Conservation (phyloP, 371 early-diverging fungal genomes). For the Lichtheimia hyalospora region DNA sequence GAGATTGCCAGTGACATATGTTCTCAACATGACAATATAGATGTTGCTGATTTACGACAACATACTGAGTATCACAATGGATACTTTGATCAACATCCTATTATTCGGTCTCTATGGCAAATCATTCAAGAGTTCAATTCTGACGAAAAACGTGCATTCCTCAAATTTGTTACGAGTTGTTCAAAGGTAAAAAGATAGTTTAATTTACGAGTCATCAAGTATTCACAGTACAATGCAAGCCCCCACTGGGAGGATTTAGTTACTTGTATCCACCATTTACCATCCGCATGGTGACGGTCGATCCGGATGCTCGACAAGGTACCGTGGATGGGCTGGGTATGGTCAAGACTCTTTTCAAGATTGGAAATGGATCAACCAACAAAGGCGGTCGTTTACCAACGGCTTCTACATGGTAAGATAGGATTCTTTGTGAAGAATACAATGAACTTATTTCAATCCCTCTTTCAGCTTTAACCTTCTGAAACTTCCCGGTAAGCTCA, state of each 20-base stretch:
- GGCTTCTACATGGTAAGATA: slow-evolving; percentile 50
- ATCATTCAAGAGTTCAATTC: slow-evolving; percentile 65
- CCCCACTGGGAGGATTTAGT: slow-evolving; percentile 87
- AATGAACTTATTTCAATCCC: background rate
- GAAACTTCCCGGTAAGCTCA: slow-evolving; percentile 71
- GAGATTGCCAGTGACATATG: background rate
- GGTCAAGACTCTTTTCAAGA: slow-evolving; percentile 51
- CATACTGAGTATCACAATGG: slow-evolving; percentile 86
- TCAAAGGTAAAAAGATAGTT: slow-evolving; percentile 45
- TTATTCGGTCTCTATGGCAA: slow-evolving; percentile 80
- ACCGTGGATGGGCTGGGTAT: slow-evolving; percentile 17
- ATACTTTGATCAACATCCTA: slow-evolving; percentile 74
- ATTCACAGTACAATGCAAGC: slow-evolving; percentile 40
- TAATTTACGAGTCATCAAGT: background rate
- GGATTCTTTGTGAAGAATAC: background rate
- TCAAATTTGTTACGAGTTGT: slow-evolving; percentile 89
- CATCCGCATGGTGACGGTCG: slow-evolving; percentile 58
- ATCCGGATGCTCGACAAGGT: slow-evolving; percentile 14
- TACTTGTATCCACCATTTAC: slow-evolving; percentile 75
- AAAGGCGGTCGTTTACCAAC: slow-evolving; percentile 54
- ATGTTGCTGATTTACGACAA: slow-evolving; percentile 73
- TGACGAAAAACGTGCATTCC: slow-evolving; percentile 68
- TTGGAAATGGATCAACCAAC: slow-evolving; percentile 17
- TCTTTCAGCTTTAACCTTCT: slow-evolving; percentile 81
- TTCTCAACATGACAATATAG: slow-evolving; percentile 21